phyloP scores from a whole-genome alignment of 2,329 filamentous ascomycete genomes.

The Teratosphaeriaceae sp. region DNA sequence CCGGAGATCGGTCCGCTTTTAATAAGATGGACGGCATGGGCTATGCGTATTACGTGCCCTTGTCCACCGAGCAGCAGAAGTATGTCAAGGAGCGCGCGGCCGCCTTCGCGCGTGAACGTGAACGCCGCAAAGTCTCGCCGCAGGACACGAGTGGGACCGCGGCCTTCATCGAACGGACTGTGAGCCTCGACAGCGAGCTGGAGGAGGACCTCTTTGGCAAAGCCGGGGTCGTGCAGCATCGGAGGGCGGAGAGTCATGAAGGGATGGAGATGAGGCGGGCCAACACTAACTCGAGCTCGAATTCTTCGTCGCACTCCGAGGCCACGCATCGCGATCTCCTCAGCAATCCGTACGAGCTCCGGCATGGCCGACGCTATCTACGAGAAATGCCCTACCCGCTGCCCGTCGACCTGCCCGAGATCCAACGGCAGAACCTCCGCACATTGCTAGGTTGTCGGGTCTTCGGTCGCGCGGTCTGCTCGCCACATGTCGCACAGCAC shows the following conservation, averaged over 20 bases:
- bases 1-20: no score
- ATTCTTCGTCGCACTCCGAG: slow-evolving; percentile 12
- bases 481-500: slow-evolving; percentile 56
- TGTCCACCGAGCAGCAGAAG: background rate
- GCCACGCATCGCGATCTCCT: slow-evolving; percentile 6
- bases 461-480: slow-evolving; percentile 73
- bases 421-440: slow-evolving; percentile 79
- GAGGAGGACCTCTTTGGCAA: no score
- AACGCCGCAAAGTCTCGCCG: no score
- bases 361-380: slow-evolving; percentile 77
- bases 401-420: slow-evolving; percentile 77
- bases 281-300: slow-evolving; percentile 8
- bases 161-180: slow-evolving; percentile 7
- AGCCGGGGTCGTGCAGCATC: no score
- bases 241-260: slow-evolving; percentile 9
- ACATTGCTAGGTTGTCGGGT: slow-evolving; percentile 76
- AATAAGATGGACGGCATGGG: background rate
- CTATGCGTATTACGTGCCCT: background rate
- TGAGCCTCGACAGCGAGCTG: slow-evolving; percentile 1
- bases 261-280: slow-evolving; percentile 6
- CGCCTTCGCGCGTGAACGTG: no score
- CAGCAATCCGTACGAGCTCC: slow-evolving; percentile 40
- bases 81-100: no score
- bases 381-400: slow-evolving; percentile 78
- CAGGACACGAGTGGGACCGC: no score